Base-by-base conservation (phyloP, 2,329 filamentous ascomycete species). In the Penicillium freii region DNA sequence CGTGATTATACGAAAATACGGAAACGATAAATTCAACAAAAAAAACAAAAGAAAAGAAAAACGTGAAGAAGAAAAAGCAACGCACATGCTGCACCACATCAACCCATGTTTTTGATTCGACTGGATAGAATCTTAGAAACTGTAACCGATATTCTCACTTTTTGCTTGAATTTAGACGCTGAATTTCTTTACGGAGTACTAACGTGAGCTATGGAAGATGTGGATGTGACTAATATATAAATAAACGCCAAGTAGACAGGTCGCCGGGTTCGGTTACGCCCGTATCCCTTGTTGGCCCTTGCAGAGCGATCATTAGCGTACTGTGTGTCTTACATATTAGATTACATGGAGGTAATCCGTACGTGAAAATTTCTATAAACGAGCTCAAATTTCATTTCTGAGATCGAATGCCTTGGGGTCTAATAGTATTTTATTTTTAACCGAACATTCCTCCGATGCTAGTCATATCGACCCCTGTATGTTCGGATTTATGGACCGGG, bases 261-360 rank as follows among this genome's bases (percentile, higher is more conserved):
- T 53, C 48, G 27, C 42, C n/a, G 38, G 25, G 50, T 54, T 50
- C 53, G 25, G 31, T 33, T 56, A 29, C 4, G 49, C 11, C 48
- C 54, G 33, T 19, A 51, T 40, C 49, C 48, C 54, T 52, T 56
- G 54, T 10, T 11, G 43, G 52, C 54, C 54, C 54, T 56, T 56
- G 54, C 54, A 56, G 54, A 27, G n/a, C 9, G n/a, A 19, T 21
- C 39, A 23, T 10, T 19, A 27, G 38, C 25, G n/a, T 4, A 15
- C 31, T 33, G 31, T 33, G 31, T 33, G 31, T 33, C 31, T 33
- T 33, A 33, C 31, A 13, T 33, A 31, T 31, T 31, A 31, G 5
- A 23, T 34, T 34, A 47, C 15, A 33, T 47, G 15, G 3, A 13
- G 4, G 11, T 15, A 33, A 1, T 33, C 0, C 31, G 0, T 33